These are phyloP conservation scores for Microglena sp. DNA, from an alignment of 139 green algal genomes.

Conservation along the genomic window DNA sequence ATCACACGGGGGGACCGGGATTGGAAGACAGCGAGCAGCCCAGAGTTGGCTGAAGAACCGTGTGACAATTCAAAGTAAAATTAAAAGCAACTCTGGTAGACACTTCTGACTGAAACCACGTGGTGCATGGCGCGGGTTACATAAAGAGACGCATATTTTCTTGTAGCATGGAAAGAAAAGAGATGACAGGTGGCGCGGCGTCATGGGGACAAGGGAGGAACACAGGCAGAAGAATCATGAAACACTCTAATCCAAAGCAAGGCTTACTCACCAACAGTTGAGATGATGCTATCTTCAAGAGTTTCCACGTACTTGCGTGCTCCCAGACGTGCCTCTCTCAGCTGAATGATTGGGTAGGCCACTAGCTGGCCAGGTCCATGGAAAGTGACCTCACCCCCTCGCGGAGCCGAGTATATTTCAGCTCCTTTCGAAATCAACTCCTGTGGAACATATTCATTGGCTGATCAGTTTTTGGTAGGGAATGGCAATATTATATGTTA, in stretches of 20 bases:
- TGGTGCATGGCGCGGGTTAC: no score
- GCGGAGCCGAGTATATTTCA: not conserved
- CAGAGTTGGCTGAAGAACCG: no score
- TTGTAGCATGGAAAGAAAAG: no score
- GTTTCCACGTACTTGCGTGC: slow-evolving; percentile 78
- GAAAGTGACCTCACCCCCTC: slow-evolving; percentile 64
- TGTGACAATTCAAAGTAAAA: no score
- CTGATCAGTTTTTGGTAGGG: not conserved
- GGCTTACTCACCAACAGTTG: slow-evolving; percentile 22
- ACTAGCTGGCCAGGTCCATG: slow-evolving; percentile 89
- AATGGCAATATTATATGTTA: not conserved
- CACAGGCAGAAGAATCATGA: not conserved
- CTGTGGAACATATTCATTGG: not conserved
- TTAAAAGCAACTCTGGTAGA: no score
- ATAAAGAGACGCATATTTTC: no score
- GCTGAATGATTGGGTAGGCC: slow-evolving; percentile 70
- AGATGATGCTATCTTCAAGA: slow-evolving; percentile 78
- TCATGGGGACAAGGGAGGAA: not conserved
- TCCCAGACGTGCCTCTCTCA: slow-evolving; percentile 39
- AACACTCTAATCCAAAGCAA: not conserved
- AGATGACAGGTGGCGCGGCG: no score
- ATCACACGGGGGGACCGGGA: no score
- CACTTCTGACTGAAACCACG: no score
- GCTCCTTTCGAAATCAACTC: not conserved
- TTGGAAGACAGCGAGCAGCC: no score